These are phyloP conservation scores for Phytophthora melonis DNA, from an alignment of 352 stramenopile species.

Conservation along the genomic window DNA sequence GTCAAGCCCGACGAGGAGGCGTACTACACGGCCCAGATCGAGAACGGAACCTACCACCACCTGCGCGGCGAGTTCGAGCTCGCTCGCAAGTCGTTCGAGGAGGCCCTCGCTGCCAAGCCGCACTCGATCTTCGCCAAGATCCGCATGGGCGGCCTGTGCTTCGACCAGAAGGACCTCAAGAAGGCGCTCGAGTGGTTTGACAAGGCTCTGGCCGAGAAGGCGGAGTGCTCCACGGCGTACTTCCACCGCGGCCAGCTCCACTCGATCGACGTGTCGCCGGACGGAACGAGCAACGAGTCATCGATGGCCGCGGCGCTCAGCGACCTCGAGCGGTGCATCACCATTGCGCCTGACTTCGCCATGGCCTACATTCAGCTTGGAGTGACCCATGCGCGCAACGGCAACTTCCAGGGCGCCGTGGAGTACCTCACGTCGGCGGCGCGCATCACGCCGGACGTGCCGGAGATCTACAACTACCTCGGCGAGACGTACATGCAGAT, in stretches of 20 bases:
- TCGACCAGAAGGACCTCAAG: conserved; percentile 84
- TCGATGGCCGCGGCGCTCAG: conserved; percentile 64
- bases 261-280: conserved; percentile 73
- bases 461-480: conserved; percentile 90
- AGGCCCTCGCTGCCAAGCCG: conserved; percentile 69
- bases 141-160: conserved; percentile 82
- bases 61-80: conserved; percentile 78
- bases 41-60: conserved; percentile 83
- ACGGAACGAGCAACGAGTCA: conserved; percentile 61
- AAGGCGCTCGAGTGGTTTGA: conserved; percentile 83
- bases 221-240: conserved; percentile 74
- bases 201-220: conserved; percentile 71
- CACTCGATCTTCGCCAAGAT: conserved; percentile 86
- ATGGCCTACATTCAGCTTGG: conserved; percentile 89
- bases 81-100: conserved; percentile 72
- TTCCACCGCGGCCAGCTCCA: conserved; percentile 87
- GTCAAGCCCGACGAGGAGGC: conserved; percentile 58
- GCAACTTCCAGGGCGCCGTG: conserved; percentile 77
- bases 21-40: conserved; percentile 82
- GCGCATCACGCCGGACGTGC: conserved; percentile 74
- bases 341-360: conserved; percentile 73
- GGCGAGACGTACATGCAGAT: conserved; percentile 90
- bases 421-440: conserved; percentile 72
- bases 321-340: conserved; percentile 80
- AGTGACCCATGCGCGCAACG: conserved; percentile 75